Evolutionary conservation across 2,329 filamentous ascomycete species (phyloP).

Genomic region (Aureobasidium sp.): DNA sequence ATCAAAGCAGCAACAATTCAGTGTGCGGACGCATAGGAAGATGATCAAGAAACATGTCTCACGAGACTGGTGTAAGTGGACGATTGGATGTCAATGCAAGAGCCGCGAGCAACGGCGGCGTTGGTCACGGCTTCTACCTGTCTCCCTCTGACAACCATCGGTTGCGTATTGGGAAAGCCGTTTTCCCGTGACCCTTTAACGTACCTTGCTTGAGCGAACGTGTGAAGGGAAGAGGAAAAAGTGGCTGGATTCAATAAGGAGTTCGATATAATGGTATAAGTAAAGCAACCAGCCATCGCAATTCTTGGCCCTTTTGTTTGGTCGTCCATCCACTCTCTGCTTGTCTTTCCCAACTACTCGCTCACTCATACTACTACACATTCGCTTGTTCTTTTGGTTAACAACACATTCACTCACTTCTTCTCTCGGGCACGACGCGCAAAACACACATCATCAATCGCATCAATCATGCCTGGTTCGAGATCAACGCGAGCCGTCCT

Average conservation of each 20-base stretch:
- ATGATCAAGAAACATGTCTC: not conserved
- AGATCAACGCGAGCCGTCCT: conserved; percentile 6
- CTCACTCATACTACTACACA: not conserved
- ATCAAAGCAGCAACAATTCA: not conserved
- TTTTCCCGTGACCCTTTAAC: conserved; percentile 11
- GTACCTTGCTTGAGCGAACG: conserved; percentile 5
- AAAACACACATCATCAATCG: not conserved
- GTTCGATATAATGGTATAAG: conserved; percentile 9
- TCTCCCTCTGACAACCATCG: conserved; percentile 10
- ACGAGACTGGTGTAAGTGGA: not conserved
- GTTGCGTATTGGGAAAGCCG: conserved; percentile 11
- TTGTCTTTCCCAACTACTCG: not conserved
- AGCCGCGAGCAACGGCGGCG: conserved; percentile 3
- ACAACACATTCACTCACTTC: not conserved
- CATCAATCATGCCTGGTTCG: conserved; percentile 3
- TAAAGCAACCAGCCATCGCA: conserved; percentile 1
- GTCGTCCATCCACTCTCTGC: conserved; percentile 9
- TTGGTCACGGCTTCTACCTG: conserved; percentile 1
- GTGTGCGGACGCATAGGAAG: not conserved
- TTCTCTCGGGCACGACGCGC: not conserved
- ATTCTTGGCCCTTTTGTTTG: conserved; percentile 6
- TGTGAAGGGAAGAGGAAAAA: not conserved
- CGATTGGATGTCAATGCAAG: not conserved
- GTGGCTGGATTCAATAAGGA: conserved; percentile 10
- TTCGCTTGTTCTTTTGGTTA: not conserved